Percentiles rank a stretch among this genome's conserved stretches.
phyloP scores from a whole-genome alignment of 2,329 filamentous ascomycete genomes.

The Stagonosporopsis rhizophila region DNA sequence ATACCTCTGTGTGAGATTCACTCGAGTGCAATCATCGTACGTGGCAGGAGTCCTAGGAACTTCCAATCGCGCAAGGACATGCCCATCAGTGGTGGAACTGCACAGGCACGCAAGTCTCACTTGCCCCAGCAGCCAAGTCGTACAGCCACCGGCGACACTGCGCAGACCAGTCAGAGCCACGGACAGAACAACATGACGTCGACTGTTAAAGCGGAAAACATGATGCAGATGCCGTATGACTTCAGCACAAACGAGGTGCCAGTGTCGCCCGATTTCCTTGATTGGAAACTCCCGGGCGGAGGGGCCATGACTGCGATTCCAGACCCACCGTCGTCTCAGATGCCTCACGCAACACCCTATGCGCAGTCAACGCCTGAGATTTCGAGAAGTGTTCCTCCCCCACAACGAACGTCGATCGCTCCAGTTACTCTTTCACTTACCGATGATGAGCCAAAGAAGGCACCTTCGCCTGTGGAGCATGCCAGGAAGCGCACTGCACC shows the following conservation, averaged over 20 bases:
- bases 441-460: slow-evolving; percentile 60
- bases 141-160: slow-evolving; percentile 47
- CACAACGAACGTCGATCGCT: slow-evolving; percentile 51
- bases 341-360: slow-evolving; percentile 51
- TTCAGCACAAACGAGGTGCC: slow-evolving; percentile 52
- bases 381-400: slow-evolving; percentile 48
- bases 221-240: slow-evolving; percentile 51
- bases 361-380: slow-evolving; percentile 63
- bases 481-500: slow-evolving; percentile 48
- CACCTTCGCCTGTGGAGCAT: slow-evolving; percentile 45
- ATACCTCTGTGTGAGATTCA: slow-evolving; percentile 81
- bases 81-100: slow-evolving; percentile 79
- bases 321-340: slow-evolving; percentile 46
- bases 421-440: slow-evolving; percentile 64
- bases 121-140: slow-evolving; percentile 45
- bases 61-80: slow-evolving; percentile 95
- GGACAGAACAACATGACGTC: slow-evolving; percentile 31
- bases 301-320: slow-evolving; percentile 53
- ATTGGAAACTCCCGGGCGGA: slow-evolving; percentile 53
- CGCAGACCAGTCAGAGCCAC: slow-evolving; percentile 38
- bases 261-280: slow-evolving; percentile 52
- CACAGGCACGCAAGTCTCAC: slow-evolving; percentile 72
- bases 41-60: slow-evolving; percentile 90
- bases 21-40: slow-evolving; percentile 91
- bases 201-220: slow-evolving; percentile 43